Evolutionary conservation across 2,329 filamentous ascomycete species (phyloP), one percentile per base, ranked within the genome.

Genomic region (Penicillium italicum): DNA sequence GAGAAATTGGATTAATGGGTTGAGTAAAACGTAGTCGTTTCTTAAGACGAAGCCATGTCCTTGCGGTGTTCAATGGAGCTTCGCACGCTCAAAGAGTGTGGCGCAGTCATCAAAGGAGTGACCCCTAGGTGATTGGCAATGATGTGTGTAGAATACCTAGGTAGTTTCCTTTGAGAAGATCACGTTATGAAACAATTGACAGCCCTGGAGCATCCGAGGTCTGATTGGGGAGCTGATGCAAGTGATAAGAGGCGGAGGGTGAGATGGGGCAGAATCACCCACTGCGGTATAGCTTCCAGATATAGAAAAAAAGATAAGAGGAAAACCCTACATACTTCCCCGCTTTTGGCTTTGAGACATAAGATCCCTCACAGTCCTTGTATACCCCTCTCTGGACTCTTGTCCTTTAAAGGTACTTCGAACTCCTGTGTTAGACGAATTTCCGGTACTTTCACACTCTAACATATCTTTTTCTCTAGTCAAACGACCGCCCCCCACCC

Each of bases 231-330:
- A 37, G 22, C n/a, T 45, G 50, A 55, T 43, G 50, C 42, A 53
- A 31, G 50, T 52, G 49, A 52, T 52, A 52, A 53, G 50, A 53
- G 50, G 50, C 50, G 42, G 50, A 53, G 42, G 40, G 38, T 26
- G 31, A 53, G 42, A 55, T 41, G 52, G 46, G 53, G 53, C 53
- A 51, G 53, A 55, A 55, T 54, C 52, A 55, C 53, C 53, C 47
- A 55, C 47, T 51, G 41, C 47, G 53, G 53, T 51, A 55, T 55
- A 55, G 53, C 47, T 41, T 55, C 47, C 31, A 28, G 41, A 43
- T 38, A 44, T n/a, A 44, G 42, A 50, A 58, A 55, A 58, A 37
- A 50, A 47, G 60, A 62, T 62, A 62, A 62, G 60, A 59, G 31
- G 41, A 53, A 59, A 57, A 53, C 36, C 50, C 40, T 34, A 49